A percentile compares a stretch with the other conserved stretches of the same genome.
Evolutionary conservation across 352 stramenopile species (phyloP).

Genomic region (Plasmopara viticola): DNA sequence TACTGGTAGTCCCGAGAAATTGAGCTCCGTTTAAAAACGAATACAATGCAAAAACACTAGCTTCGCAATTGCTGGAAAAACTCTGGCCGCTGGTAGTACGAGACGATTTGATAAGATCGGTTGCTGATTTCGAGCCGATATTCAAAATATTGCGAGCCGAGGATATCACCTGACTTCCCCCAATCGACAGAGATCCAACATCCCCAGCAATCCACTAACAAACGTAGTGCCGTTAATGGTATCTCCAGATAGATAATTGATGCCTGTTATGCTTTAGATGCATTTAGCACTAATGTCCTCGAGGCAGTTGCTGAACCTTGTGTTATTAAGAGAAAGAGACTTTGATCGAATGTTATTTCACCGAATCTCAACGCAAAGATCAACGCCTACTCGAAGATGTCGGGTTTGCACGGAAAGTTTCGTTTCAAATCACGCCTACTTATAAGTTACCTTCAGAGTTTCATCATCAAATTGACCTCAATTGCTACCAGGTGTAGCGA

Average conservation of each 20-base stretch:
- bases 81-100: background rate
- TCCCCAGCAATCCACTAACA: background rate
- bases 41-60: background rate
- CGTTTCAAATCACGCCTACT: no score
- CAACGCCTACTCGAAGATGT: no score
- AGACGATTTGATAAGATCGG: background rate
- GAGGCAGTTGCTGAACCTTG: background rate
- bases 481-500: no score
- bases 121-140: background rate
- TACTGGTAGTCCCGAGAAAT: background rate
- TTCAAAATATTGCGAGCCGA: conserved; percentile 1
- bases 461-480: no score
- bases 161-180: background rate
- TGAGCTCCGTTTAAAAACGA: background rate
- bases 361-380: background rate
- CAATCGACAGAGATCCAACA: background rate
- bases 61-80: no score
- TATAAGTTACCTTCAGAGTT: no score
- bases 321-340: background rate
- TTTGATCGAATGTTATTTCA: background rate
- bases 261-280: background rate
- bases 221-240: background rate
- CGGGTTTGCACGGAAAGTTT: no score
- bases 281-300: background rate
- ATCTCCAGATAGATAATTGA: background rate